Evolutionary conservation across 306 rosid genomes (phyloP), one percentile per base, ranked within the genome.

Genomic region (Quercus suber): DNA sequence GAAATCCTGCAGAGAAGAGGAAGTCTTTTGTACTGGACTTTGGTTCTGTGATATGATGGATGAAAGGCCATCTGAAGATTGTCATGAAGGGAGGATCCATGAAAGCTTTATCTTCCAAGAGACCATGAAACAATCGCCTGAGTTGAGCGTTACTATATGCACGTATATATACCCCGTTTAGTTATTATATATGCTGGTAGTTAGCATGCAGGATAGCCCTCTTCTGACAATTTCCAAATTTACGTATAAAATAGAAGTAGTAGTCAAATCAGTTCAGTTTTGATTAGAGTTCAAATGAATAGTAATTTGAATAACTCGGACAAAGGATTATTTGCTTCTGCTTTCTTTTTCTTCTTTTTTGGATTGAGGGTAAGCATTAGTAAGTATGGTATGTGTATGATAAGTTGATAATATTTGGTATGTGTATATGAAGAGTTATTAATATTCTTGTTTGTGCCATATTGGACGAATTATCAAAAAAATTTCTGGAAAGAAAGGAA

Each of bases 11-110:
- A 5, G 84, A 73, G 72, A 72, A 74, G 67, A 58, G 75, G 81
- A 63, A 79, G 60, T 77, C 73, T 76, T 61, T 83, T 14, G 64
- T 82, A 82, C 80, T 53, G 65, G 85, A 78, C 69, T 82, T 82
- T 80, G 81, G 74, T 71, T 79, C 83, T 11, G 31, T 55, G 56
- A 55, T 81, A 21, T 71, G 21, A 28, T 57, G 12, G 55, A 35
- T 82, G 68, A 81, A 74, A 76, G 11, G 73, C 25, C 41, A 7
- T 71, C 59, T 12, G 73, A 49, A n/a, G 69, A 51, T 21, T 20
- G 79, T 57, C 59, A 71, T 55, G 43, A 61, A 73, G 67, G 2
- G 17, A 79, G 20, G 43, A 21, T 69, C 41, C 35, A 75, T 78
- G 76, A 78, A 77, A 25, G 55, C 75, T 77, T 52, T 71, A 6